Base-by-base conservation (phyloP, 495 filamentous ascomycete species). In the Aspergillus baeticus region DNA sequence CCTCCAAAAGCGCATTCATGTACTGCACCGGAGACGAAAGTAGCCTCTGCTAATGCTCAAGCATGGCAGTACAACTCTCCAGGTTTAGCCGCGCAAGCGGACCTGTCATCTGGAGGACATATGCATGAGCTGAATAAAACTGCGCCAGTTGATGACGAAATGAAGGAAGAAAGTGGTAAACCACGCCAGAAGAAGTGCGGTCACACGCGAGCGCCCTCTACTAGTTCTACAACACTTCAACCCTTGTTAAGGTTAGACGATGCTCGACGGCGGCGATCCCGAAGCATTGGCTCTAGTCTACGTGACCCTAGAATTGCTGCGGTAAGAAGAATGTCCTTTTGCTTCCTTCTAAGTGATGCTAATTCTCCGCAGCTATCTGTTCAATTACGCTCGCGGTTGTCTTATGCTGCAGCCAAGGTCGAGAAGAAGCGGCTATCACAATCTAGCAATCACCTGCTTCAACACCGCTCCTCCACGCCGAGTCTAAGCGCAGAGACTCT, bases 361-460 rank as follows among this genome's bases (percentile, higher is more conserved):
- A 45, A 72, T 54, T 51, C 48, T 54, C 59, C 50, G 37, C 63
- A 95, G 87, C 69, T 94, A 42, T 90, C 91, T 29, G 81, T 84
- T 35, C 84, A 91, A 63, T 79, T 97, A 21, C 85, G 84, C 58
- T 82, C 90, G 6, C 87, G 90, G 48, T 77, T 97, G 11, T 89
- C 89, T 6, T 95, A 96, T 68, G 91, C 91, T 34, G 90, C 93
- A 75, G 82, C 92, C 62, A 96, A 96, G 68, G 86, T 97, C 36
- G 87, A 93, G 70, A 85, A 94, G 67, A 90, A 88, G 47, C 90
- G 90, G 80, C 85, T 93, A 72, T 79, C 81, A 11, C 83, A 82
- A 57, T 81, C 78, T 84, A 56, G 31, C 61, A 92, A 57, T 76
- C 88, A n/a, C 86, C 92, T 87, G 18, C 84, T 86, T 3, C 84